A percentile compares a stretch with the other conserved stretches of the same genome.
Evolutionary conservation across 2,329 filamentous ascomycete genomes (phyloP).

Genomic region (Chaetomium olivaceum): DNA sequence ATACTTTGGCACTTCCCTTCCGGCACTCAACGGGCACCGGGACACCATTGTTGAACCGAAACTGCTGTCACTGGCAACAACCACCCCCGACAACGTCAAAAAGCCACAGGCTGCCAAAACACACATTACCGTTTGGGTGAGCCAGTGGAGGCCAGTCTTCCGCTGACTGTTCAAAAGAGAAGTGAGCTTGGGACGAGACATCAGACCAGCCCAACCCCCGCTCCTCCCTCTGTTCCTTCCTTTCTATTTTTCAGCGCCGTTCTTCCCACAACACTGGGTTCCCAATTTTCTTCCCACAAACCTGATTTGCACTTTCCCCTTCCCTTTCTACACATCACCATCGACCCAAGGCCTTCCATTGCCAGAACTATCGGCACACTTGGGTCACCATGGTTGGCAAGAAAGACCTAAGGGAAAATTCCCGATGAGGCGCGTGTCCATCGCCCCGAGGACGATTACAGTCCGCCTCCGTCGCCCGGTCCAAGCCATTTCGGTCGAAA

Average conservation of each 20-base stretch:
- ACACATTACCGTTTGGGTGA: background rate
- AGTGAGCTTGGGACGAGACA: background rate
- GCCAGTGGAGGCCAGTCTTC: background rate
- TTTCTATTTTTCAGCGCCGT: background rate
- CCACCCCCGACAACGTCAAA: background rate
- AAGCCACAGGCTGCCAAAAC: background rate
- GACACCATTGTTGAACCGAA: background rate
- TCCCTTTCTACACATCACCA: background rate
- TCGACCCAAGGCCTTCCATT: background rate
- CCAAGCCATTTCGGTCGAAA: background rate
- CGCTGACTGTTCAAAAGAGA: background rate
- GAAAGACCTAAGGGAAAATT: slow-evolving; percentile 2
- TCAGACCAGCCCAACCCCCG: background rate
- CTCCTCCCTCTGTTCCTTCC: background rate
- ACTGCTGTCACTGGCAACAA: background rate
- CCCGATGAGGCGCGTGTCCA: background rate
- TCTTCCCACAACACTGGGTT: background rate
- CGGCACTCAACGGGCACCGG: background rate
- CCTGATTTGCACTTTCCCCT: background rate
- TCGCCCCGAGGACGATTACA: background rate
- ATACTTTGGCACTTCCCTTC: background rate
- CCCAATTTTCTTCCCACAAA: background rate
- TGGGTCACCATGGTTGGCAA: slow-evolving; percentile 7
- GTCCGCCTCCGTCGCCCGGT: slow-evolving; percentile 2
- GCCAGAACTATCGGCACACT: background rate